Conservation (phyloP, 225 moss, liverwort and hornwort genomes). For the Climacium dendroides region DNA sequence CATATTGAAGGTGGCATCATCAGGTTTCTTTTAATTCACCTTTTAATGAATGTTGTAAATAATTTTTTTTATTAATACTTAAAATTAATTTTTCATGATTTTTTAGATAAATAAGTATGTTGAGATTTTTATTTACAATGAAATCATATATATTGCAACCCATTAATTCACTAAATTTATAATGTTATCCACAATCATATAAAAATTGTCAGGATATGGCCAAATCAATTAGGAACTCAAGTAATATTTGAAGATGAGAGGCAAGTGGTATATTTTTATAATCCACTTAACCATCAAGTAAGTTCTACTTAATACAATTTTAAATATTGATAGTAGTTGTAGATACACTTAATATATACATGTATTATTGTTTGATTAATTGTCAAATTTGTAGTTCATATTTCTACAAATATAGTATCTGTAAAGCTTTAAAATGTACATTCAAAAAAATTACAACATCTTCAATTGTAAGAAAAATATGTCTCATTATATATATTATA, state of each 20-base stretch:
- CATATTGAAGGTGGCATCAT: constrained; percentile 21
- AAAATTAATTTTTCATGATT: rapidly evolving
- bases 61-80: neutral
- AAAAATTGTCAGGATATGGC: constrained; percentile 16
- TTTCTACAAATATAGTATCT: neutral
- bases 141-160: neutral
- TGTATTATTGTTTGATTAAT: neutral
- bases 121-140: neutral
- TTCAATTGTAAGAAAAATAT: too few species aligned
- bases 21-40: neutral
- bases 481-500: neutral
- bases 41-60: neutral
- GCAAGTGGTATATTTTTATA: constrained; percentile 9
- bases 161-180: too few species aligned
- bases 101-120: too few species aligned
- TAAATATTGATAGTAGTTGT: neutral
- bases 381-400: neutral
- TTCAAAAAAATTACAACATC: neutral
- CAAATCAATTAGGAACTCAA: constrained; percentile 21
- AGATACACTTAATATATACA: rapidly evolving
- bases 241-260: constrained; percentile 29
- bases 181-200: neutral
- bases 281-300: constrained; percentile 19
- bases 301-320: neutral
- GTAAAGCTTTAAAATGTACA: too few species aligned